Conservation (phyloP, 805 yeast species). For the Groenewaldozyma tartarivorans region DNA sequence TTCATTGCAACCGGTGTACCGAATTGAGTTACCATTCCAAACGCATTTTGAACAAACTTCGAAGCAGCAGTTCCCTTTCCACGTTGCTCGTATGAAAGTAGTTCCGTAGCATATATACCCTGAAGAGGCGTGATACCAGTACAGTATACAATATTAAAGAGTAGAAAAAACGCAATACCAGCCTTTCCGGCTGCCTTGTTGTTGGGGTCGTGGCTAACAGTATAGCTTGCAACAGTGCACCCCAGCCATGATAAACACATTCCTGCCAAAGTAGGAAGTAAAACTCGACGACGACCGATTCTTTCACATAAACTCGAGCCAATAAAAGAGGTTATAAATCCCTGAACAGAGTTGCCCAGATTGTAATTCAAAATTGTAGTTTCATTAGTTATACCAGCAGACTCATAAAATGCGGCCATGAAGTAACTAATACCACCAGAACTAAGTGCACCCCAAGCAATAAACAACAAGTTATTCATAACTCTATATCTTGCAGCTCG, state of each 20-base stretch:
- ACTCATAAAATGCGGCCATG: constrained; percentile 10
- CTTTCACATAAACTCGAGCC: constrained; percentile 20
- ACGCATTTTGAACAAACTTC: constrained; percentile 7
- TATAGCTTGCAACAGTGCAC: constrained; percentile 20
- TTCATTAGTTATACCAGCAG: constrained; percentile 11
- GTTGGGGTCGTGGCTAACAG: constrained; percentile 13
- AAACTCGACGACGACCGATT: constrained; percentile 22
- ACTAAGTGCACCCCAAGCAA: constrained; percentile 7
- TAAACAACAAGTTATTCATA: constrained; percentile 8
- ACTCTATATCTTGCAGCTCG: constrained; percentile 11
- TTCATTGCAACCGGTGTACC: constrained; percentile 23
- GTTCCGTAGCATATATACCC: constrained; percentile 25
- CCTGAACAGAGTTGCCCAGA: constrained; percentile 6
- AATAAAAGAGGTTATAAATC: constrained; percentile 4
- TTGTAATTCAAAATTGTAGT: constrained; percentile 10
- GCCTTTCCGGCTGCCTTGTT: constrained; percentile 17
- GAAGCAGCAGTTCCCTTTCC: constrained; percentile 22
- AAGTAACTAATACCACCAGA: constrained; percentile 9
- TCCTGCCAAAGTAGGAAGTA: constrained; percentile 18
- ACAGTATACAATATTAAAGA: constrained; percentile 7
- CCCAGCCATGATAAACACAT: constrained; percentile 18
- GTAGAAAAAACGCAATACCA: constrained; percentile 11
- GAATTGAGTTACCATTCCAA: constrained; percentile 9
- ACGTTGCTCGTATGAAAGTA: constrained; percentile 23
- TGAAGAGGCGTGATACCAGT: constrained; percentile 30